Conservation (phyloP, 306 rosid species). For the Rubus idaeus region DNA sequence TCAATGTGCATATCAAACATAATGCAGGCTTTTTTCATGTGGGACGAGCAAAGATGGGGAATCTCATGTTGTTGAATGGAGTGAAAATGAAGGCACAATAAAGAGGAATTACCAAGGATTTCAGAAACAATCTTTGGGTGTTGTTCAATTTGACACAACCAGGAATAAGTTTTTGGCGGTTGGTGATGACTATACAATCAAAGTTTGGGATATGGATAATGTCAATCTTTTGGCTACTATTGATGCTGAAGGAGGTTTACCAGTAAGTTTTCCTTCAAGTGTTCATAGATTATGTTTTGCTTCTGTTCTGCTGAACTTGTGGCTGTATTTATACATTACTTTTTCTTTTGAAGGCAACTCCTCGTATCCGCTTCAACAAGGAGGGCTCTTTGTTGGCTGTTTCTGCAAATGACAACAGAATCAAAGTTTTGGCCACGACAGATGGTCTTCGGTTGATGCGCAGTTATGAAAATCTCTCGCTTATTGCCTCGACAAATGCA, state of each 20-base stretch:
- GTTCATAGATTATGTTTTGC: neutral
- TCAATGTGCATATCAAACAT: neutral
- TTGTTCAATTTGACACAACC: slow-evolving; percentile 76
- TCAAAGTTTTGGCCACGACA: slow-evolving; percentile 64
- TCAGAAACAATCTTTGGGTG: slow-evolving; percentile 63
- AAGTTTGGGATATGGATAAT: slow-evolving; percentile 93
- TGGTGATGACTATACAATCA: slow-evolving; percentile 79
- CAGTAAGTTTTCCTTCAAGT: slow-evolving; percentile 51
- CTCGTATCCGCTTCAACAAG: slow-evolving; percentile 91
- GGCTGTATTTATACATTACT: slow-evolving; percentile 26
- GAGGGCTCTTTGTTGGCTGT: slow-evolving; percentile 84
- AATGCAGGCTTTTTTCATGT: slow-evolving; percentile 82
- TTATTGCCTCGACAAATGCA: slow-evolving; percentile 54
- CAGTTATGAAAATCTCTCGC: slow-evolving; percentile 47
- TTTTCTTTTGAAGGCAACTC: slow-evolving; percentile 63
- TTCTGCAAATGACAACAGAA: slow-evolving; percentile 70
- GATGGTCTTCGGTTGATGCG: slow-evolving; percentile 53
- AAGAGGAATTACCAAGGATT: slow-evolving; percentile 79
- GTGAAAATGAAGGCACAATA: slow-evolving; percentile 77
- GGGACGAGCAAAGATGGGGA: slow-evolving; percentile 85
- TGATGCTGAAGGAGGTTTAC: slow-evolving; percentile 85
- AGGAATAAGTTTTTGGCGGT: slow-evolving; percentile 79
- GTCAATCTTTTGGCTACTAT: slow-evolving; percentile 57
- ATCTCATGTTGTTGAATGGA: slow-evolving; percentile 86
- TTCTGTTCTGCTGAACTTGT: neutral